Conservation (phyloP, 768 basidiomycete species). For the Hortiboletus campestris region DNA sequence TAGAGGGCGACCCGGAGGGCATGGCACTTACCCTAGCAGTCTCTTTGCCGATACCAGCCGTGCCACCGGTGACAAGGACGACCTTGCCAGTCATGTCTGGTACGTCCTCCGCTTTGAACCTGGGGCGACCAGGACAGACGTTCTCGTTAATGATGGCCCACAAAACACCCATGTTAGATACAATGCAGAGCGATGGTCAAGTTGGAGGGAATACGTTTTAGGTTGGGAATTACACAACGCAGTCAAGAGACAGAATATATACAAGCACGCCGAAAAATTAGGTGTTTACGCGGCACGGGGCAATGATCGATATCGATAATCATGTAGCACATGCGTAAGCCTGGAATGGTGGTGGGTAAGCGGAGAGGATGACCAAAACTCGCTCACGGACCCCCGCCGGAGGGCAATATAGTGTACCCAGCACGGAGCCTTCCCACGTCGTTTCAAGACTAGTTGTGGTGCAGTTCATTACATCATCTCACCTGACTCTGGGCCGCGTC, state of each 20-base stretch:
- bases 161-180: constrained; percentile 2
- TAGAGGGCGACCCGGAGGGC: no score
- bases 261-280: not conserved
- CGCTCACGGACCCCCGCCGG: no score
- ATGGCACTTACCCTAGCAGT: constrained; percentile 31
- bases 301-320: no score
- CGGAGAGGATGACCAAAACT: no score
- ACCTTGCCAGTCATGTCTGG: constrained; percentile 39
- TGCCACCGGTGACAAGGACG: constrained; percentile 45
- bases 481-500: no score
- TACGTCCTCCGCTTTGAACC: constrained; percentile 27
- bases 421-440: no score
- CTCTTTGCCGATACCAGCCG: constrained; percentile 51
- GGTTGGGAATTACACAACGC: not conserved
- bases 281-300: not conserved
- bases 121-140: constrained; percentile 21
- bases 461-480: no score
- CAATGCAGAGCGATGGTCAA: not conserved
- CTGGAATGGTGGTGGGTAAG: not conserved
- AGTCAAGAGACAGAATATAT: no score
- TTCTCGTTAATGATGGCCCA: constrained; percentile 4
- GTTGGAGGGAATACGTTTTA: no score
- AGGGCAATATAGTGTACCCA: no score
- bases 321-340: not conserved
- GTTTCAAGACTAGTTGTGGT: no score